Evolutionary conservation across 352 stramenopile genomes (phyloP).

Genomic region (Pythium chondricola): DNA sequence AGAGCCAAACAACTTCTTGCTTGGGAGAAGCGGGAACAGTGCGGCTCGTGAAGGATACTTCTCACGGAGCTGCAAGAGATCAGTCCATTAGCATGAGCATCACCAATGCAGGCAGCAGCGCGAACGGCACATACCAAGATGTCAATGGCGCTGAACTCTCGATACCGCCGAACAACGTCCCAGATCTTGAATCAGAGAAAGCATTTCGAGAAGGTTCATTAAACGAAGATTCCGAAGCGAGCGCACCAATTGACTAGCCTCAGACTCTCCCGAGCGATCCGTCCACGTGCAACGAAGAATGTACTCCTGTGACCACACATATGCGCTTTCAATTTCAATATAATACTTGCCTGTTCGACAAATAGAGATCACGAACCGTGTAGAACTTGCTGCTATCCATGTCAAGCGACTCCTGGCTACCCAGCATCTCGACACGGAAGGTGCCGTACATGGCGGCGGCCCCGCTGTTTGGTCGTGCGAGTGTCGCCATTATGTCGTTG

Average conservation of each 20-base stretch:
- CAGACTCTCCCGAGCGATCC: conserved; percentile 12
- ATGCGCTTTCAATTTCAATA: too few species aligned
- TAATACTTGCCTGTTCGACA: too few species aligned
- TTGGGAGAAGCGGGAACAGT: conserved; percentile 72
- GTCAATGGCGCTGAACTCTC: conserved; percentile 82
- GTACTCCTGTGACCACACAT: conserved; percentile 51
- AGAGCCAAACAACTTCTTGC: conserved; percentile 85
- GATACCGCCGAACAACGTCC: conserved; percentile 77
- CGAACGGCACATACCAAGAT: conserved; percentile 48
- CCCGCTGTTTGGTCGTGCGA: conserved; percentile 17
- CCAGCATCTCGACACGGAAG: conserved; percentile 69
- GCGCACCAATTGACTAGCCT: conserved; percentile 1
- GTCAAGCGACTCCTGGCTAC: conserved; percentile 77
- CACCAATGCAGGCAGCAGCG: not conserved
- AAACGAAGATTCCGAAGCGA: too few species aligned
- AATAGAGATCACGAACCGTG: conserved; percentile 36
- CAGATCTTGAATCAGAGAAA: conserved; percentile 58
- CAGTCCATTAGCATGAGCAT: not conserved
- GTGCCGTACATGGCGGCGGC: conserved; percentile 32
- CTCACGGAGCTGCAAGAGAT: conserved; percentile 49
- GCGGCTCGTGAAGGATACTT: conserved; percentile 74
- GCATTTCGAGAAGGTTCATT: too few species aligned
- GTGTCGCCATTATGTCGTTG: conserved; percentile 5
- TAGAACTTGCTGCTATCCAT: conserved; percentile 84
- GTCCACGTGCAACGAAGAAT: conserved; percentile 75